Percentiles rank a stretch among this genome's conserved stretches.
Conservation (phyloP, 176 grass and related monocot genomes). For the Cenchrus fungigraminus region DNA sequence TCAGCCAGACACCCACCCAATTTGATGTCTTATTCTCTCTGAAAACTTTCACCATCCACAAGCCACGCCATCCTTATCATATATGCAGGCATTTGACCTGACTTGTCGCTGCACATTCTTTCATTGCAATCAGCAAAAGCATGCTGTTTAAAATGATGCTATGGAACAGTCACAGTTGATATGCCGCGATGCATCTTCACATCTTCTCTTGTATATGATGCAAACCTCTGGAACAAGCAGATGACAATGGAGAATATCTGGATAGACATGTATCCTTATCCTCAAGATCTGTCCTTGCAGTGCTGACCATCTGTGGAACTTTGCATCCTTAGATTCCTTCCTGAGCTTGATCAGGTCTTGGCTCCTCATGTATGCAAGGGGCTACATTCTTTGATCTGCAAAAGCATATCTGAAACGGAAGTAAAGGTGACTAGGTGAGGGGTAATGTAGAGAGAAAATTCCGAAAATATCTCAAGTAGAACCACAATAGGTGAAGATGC, state of each 20-base stretch:
- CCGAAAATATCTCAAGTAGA: slow-evolving; percentile 7
- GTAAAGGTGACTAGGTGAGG: not conserved
- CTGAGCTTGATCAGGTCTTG: slow-evolving; percentile 32
- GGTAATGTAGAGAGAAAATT: slow-evolving; percentile 23
- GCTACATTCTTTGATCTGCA: not conserved
- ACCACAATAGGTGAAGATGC: not conserved
- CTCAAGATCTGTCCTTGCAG: slow-evolving; percentile 22
- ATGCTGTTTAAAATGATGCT: slow-evolving; percentile 34
- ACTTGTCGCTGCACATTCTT: not conserved
- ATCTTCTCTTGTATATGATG: slow-evolving; percentile 29
- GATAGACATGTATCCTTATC: slow-evolving; percentile 53
- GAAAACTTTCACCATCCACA: not conserved
- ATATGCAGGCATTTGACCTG: slow-evolving; percentile 18
- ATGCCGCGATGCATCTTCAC: slow-evolving; percentile 28
- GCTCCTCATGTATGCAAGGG: slow-evolving; percentile 44
- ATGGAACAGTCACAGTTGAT: slow-evolving; percentile 24
- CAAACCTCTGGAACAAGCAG: slow-evolving; percentile 23
- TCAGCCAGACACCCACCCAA: not conserved
- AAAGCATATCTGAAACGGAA: slow-evolving; percentile 30
- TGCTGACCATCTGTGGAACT: slow-evolving; percentile 27
- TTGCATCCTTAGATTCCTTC: slow-evolving; percentile 31
- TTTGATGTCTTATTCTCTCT: not conserved
- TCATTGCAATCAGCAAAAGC: slow-evolving; percentile 26
- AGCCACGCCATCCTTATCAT: slow-evolving; percentile 4
- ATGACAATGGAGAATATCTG: slow-evolving; percentile 41